A percentile compares a stretch with the other conserved stretches of the same genome.
Conservation (phyloP, 768 basidiomycete species). For the Chiua virens region DNA sequence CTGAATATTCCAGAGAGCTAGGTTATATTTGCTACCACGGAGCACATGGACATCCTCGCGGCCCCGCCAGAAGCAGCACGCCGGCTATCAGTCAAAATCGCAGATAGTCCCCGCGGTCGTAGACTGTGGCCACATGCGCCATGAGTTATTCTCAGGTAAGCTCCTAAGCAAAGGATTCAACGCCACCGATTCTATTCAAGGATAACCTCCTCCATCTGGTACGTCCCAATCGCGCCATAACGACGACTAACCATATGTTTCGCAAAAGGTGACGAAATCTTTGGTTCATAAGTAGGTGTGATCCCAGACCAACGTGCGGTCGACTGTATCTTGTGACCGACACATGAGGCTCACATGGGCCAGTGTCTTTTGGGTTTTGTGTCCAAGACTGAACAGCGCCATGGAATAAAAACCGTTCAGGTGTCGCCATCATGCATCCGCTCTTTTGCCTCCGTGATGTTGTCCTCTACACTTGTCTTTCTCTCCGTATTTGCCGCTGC, state of each 20-base stretch:
- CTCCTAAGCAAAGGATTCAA: background rate
- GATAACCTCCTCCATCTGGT: background rate
- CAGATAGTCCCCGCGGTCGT: background rate
- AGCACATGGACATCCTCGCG: background rate
- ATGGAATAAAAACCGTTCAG: conserved; percentile 11
- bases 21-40: background rate
- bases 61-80: too few species aligned
- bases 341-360: background rate
- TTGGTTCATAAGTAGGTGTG: background rate
- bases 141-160: too few species aligned
- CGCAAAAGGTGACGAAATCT: background rate
- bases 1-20: too few species aligned
- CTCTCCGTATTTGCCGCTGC: conserved; percentile 15
- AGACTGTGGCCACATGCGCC: too few species aligned
- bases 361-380: background rate
- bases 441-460: conserved; percentile 11
- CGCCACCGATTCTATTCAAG: background rate
- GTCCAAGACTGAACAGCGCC: background rate
- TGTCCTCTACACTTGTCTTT: conserved; percentile 16
- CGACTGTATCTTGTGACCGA: background rate
- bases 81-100: background rate
- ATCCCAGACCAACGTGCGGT: background rate
- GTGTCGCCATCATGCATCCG: background rate
- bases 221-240: background rate
- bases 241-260: background rate